Percentiles rank a stretch among this genome's conserved stretches.
phyloP scores from a whole-genome alignment of 2,329 filamentous ascomycete species.

The Xylaria sp. region DNA sequence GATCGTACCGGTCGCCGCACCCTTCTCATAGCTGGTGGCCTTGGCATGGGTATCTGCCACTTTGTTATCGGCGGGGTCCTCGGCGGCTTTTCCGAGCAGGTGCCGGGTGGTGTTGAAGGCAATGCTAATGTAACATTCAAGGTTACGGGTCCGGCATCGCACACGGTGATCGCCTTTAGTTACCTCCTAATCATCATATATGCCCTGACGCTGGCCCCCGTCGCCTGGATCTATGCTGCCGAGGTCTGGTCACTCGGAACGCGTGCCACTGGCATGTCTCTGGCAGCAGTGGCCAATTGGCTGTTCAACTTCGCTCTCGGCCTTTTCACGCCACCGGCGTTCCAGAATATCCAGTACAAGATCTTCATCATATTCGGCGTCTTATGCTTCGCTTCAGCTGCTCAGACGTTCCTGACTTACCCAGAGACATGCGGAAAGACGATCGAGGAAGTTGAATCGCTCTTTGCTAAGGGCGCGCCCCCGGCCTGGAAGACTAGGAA shows the following conservation, averaged over 20 bases:
- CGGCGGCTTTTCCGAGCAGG: constrained; percentile 56
- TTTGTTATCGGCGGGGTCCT: constrained; percentile 66
- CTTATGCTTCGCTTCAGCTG: constrained; percentile 50
- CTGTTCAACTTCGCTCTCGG: constrained; percentile 71
- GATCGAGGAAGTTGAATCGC: constrained; percentile 53
- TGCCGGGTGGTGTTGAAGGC: constrained; percentile 58
- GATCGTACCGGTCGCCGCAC: constrained; percentile 70
- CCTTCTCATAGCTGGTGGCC: constrained; percentile 71
- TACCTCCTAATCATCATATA: constrained; percentile 74
- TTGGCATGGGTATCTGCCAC: constrained; percentile 73
- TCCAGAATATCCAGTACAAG: constrained; percentile 67
- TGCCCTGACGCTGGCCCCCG: constrained; percentile 70
- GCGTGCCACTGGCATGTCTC: constrained; percentile 68
- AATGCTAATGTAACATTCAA: constrained; percentile 65
- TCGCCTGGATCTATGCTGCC: constrained; percentile 73
- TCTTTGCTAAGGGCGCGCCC: constrained; percentile 51
- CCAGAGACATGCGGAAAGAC: constrained; percentile 55
- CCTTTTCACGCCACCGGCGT: constrained; percentile 67
- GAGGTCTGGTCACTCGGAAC: constrained; percentile 73
- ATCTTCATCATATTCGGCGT: constrained; percentile 57
- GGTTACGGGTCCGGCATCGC: constrained; percentile 63
- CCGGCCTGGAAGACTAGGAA: constrained; percentile 55
- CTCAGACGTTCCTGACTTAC: constrained; percentile 53
- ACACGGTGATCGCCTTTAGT: constrained; percentile 73
- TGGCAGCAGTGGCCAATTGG: constrained; percentile 65